Conservation (phyloP, 1,284 basidiomycete species). For the Trichosporon coremiiforme region DNA sequence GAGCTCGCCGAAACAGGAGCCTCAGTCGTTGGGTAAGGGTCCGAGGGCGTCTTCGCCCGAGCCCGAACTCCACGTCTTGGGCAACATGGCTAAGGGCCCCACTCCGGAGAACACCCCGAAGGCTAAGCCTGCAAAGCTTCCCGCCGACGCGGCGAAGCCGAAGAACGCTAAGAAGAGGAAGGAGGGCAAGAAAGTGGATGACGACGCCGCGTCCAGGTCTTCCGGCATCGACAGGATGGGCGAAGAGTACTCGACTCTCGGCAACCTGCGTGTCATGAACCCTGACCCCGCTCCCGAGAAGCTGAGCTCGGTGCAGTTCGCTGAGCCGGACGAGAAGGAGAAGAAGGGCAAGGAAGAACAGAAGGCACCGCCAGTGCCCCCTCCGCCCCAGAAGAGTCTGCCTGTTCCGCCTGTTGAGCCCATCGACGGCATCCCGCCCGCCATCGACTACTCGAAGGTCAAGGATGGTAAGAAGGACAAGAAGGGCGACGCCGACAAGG, state of each 20-base stretch:
- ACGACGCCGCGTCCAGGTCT: neutral
- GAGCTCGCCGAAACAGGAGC: neutral
- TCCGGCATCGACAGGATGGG: slow-evolving; percentile 9
- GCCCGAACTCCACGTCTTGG: neutral
- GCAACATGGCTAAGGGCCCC: neutral
- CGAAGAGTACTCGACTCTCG: neutral
- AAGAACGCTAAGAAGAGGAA: neutral
- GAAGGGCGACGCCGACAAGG: neutral
- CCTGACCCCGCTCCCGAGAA: neutral
- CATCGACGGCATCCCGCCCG: slow-evolving; percentile 8
- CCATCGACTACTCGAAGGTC: slow-evolving; percentile 4
- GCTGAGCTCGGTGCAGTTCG: neutral
- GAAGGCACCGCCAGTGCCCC: neutral
- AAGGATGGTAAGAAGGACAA: slow-evolving; percentile 1
- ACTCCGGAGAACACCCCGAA: neutral
- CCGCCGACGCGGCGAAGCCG: neutral
- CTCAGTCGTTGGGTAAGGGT: neutral
- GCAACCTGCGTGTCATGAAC: neutral
- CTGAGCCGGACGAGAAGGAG: neutral
- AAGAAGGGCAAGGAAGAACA: neutral
- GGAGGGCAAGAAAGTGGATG: neutral
- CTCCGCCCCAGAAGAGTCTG: neutral
- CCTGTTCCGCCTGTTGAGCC: slow-evolving; percentile 7
- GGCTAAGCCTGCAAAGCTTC: neutral
- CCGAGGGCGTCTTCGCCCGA: neutral